These are phyloP conservation scores for Zoysia japonica DNA, from an alignment of 176 grass and related monocot genomes.

Conservation along the genomic window DNA sequence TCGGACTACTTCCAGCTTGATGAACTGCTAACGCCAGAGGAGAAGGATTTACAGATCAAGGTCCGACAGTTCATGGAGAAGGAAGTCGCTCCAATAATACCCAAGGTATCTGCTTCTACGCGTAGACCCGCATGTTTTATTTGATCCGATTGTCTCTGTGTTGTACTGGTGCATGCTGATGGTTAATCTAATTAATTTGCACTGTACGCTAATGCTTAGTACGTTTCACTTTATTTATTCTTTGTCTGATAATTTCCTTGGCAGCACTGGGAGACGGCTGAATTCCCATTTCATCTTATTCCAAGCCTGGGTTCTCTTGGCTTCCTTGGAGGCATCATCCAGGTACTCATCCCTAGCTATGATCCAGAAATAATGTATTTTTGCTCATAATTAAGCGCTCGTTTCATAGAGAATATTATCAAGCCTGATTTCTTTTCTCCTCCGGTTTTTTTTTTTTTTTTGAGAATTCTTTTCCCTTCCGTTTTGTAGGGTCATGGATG, in stretches of 20 bases:
- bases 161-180: background rate
- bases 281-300: constrained; percentile 57
- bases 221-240: too few relatives aligned
- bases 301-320: constrained; percentile 52
- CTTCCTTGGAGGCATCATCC: constrained; percentile 56
- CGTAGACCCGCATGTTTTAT: background rate
- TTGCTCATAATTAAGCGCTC: too few relatives aligned
- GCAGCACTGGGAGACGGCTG: constrained; percentile 60
- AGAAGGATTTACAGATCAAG: constrained; percentile 41
- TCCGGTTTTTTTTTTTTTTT: too few relatives aligned
- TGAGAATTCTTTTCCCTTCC: background rate
- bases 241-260: background rate
- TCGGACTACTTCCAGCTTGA: constrained; percentile 64
- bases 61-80: constrained; percentile 54
- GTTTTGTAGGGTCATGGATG: too few relatives aligned
- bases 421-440: too few relatives aligned
- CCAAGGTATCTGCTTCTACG: background rate
- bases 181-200: too few relatives aligned
- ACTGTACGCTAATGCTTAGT: background rate
- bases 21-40: constrained; percentile 51
- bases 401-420: too few relatives aligned
- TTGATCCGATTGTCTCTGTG: background rate
- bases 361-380: background rate
- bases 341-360: constrained; percentile 28
- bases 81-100: constrained; percentile 62